Conservation (phyloP, 257 asterid genomes). For the Parsonsia alboflavescens region DNA sequence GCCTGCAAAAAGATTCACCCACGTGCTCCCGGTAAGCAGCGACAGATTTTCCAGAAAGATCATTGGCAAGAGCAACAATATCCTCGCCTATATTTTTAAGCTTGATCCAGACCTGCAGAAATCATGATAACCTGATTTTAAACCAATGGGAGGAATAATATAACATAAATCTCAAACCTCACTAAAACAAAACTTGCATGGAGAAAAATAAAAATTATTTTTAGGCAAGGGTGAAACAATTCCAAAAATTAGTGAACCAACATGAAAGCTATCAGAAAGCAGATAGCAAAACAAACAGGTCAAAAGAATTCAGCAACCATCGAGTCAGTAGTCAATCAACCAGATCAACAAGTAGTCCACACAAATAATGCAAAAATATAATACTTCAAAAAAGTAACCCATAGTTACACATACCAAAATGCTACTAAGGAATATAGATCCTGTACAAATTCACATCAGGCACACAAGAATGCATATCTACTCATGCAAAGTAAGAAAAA, state of each 20-base stretch:
- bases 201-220: too few species aligned
- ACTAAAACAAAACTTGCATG: neutral
- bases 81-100: conserved; percentile 60
- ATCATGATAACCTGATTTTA: neutral
- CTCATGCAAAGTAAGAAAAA: neutral
- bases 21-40: conserved; percentile 63
- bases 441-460: neutral
- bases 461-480: neutral
- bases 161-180: neutral
- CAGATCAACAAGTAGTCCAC: neutral
- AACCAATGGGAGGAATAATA: neutral
- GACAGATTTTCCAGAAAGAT: conserved; percentile 54
- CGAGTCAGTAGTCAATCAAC: neutral
- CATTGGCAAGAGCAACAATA: conserved; percentile 51
- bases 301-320: neutral
- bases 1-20: conserved; percentile 22
- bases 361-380: neutral
- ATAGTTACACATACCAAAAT: neutral
- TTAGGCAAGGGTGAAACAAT: neutral
- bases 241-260: neutral
- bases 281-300: neutral
- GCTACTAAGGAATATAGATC: neutral
- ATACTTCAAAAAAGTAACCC: neutral
- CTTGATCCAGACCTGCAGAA: conserved; percentile 60
- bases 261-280: too few species aligned